Percentiles rank a stretch among this genome's conserved stretches.
phyloP scores from a whole-genome alignment of 257 asterid species.

The Solanum medicagineum region DNA sequence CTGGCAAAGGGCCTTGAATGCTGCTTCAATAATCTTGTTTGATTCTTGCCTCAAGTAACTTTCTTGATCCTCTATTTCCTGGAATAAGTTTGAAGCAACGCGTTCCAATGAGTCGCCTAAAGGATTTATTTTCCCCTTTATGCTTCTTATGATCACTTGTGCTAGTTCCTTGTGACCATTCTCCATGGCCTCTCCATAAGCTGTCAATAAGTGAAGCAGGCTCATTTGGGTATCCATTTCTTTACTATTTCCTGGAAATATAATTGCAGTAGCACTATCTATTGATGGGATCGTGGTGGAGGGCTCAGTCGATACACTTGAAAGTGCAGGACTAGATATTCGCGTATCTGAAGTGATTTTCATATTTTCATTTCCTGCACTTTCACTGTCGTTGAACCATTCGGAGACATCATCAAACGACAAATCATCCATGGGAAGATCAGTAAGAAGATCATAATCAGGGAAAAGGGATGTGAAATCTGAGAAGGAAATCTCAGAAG shows the following conservation, averaged over 20 bases:
- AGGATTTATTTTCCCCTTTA: conserved; percentile 30
- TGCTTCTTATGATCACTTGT: conserved; percentile 29
- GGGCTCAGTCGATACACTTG: conserved; percentile 18
- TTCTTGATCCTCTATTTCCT: conserved; percentile 18
- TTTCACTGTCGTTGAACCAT: conserved; percentile 34
- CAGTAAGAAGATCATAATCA: conserved; percentile 26
- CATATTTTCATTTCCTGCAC: conserved; percentile 11
- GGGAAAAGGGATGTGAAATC: conserved; percentile 15
- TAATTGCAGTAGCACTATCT: background rate
- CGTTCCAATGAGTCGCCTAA: conserved; percentile 40
- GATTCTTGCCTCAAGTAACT: conserved; percentile 42
- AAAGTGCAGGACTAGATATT: conserved; percentile 19
- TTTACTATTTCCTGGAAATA: conserved; percentile 12
- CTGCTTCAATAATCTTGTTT: conserved; percentile 26
- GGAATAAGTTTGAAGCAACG: conserved; percentile 45
- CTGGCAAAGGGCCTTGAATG: conserved; percentile 38
- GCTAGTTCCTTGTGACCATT: conserved; percentile 42
- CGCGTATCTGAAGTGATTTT: conserved; percentile 1
- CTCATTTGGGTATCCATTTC: conserved; percentile 24
- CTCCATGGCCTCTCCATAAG: conserved; percentile 50
- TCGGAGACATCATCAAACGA: conserved; percentile 14
- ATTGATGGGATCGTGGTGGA: background rate
- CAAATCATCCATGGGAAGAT: conserved; percentile 10
- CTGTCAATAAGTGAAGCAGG: conserved; percentile 41
- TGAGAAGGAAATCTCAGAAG: conserved; percentile 33